A percentile compares a stretch with the other conserved stretches of the same genome.
Evolutionary conservation across 305 asterid species (phyloP).

Genomic region (Salvia sclarea): DNA sequence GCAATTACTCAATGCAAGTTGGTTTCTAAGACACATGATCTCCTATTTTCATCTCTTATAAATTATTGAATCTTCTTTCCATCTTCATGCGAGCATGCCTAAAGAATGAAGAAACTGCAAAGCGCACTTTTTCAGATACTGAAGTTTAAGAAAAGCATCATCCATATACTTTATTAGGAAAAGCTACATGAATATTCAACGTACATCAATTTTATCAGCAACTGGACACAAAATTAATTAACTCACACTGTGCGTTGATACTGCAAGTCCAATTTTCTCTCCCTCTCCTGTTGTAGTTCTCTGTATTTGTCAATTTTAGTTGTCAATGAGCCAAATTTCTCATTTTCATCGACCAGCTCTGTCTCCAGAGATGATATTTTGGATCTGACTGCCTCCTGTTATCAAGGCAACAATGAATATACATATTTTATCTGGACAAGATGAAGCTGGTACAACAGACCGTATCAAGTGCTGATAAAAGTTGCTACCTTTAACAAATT

Average conservation of each 20-base stretch:
- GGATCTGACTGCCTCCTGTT: constrained; percentile 81
- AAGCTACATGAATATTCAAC: background rate
- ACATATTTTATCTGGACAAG: constrained; percentile 17
- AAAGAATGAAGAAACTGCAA: background rate
- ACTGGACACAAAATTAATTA: constrained; percentile 9
- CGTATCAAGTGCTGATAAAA: constrained; percentile 3
- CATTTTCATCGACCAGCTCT: constrained; percentile 51
- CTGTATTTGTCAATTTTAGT: constrained; percentile 45
- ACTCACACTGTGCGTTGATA: constrained; percentile 76
- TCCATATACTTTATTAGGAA: background rate
- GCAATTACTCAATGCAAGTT: background rate
- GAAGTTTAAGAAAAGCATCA: background rate
- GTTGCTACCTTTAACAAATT: background rate
- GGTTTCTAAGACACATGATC: constrained; percentile 17
- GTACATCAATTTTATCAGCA: constrained; percentile 23
- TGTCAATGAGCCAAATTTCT: constrained; percentile 49
- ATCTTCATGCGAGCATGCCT: background rate
- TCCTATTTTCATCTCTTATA: constrained; percentile 7
- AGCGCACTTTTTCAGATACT: background rate
- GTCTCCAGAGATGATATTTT: constrained; percentile 61
- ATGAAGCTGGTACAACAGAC: constrained; percentile 17
- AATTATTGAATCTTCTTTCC: background rate
- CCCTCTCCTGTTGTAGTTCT: constrained; percentile 62
- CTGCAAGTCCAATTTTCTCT: constrained; percentile 70
- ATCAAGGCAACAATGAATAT: constrained; percentile 29